Percentiles rank a stretch among this genome's conserved stretches.
Evolutionary conservation across 2,329 filamentous ascomycete genomes (phyloP).

Genomic region (Pseudogymnoascus sp.): DNA sequence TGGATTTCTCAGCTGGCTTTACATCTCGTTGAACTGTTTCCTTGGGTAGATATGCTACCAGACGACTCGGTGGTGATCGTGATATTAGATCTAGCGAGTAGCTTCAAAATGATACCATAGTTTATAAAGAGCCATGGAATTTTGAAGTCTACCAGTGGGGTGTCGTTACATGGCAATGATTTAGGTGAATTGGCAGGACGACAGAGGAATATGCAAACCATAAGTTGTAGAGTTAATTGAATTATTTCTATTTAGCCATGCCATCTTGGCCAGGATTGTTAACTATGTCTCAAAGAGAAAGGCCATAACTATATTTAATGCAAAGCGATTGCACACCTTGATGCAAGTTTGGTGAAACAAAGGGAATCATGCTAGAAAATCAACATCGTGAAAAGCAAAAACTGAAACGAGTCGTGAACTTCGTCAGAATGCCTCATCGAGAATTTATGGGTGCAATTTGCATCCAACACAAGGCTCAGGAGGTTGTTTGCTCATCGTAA

Average conservation of each 20-base stretch:
- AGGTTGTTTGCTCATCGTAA: constrained; percentile 23
- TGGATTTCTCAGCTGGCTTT: no score
- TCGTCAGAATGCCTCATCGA: not conserved
- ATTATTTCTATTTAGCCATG: not conserved
- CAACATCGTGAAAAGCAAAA: not conserved
- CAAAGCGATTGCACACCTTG: not conserved
- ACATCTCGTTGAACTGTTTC: no score
- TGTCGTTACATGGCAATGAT: not conserved
- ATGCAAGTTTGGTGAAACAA: not conserved
- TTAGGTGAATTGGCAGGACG: not conserved
- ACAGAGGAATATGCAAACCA: not conserved
- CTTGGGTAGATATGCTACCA: no score
- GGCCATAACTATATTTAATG: not conserved
- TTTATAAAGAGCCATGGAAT: not conserved
- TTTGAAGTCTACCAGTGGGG: not conserved
- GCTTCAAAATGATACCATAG: not conserved
- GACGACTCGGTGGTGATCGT: no score
- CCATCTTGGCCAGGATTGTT: not conserved
- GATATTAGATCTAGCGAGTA: no score
- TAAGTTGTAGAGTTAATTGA: not conserved
- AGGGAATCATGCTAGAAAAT: not conserved
- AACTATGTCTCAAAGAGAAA: not conserved
- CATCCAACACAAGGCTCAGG: constrained; percentile 4
- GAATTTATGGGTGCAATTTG: constrained; percentile 6
- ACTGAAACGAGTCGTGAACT: not conserved